Conservation (phyloP, 768 basidiomycete species). For the Boletus sp. region DNA sequence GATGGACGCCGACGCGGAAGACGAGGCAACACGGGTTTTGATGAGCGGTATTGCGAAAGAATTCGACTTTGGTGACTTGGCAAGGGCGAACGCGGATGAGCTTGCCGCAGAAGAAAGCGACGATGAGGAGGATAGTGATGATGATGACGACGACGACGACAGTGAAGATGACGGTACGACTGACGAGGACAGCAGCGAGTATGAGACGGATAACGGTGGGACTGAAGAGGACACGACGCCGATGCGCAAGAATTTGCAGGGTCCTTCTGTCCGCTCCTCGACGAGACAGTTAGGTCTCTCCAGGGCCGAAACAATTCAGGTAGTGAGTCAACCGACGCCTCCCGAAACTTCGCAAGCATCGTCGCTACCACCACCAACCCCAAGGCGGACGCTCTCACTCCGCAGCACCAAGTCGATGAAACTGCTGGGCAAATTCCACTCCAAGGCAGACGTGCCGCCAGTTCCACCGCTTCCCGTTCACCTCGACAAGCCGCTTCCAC, state of each 20-base stretch:
- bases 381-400: conserved; percentile 43
- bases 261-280: neutral
- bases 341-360: neutral
- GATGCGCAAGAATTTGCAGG: conserved; percentile 11
- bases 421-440: conserved; percentile 15
- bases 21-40: conserved; percentile 79
- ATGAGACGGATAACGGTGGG: conserved; percentile 23
- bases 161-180: conserved; percentile 40
- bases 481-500: conserved; percentile 45
- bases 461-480: conserved; percentile 38
- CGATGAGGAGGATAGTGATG: conserved; percentile 37
- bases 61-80: conserved; percentile 77
- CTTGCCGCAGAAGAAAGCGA: conserved; percentile 71
- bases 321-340: neutral
- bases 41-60: conserved; percentile 81
- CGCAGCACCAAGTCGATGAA: conserved; percentile 48
- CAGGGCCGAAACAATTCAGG: conserved; percentile 1
- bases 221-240: conserved; percentile 4
- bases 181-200: conserved; percentile 42
- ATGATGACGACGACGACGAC: conserved; percentile 39
- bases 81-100: conserved; percentile 77
- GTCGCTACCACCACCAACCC: neutral
- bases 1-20: conserved; percentile 60
- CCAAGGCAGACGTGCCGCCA: conserved; percentile 39
- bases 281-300: neutral